Evolutionary conservation across 202 grass and related monocot species (phyloP), one percentile per base, ranked within the genome.

Genomic region (Zizania palustris): DNA sequence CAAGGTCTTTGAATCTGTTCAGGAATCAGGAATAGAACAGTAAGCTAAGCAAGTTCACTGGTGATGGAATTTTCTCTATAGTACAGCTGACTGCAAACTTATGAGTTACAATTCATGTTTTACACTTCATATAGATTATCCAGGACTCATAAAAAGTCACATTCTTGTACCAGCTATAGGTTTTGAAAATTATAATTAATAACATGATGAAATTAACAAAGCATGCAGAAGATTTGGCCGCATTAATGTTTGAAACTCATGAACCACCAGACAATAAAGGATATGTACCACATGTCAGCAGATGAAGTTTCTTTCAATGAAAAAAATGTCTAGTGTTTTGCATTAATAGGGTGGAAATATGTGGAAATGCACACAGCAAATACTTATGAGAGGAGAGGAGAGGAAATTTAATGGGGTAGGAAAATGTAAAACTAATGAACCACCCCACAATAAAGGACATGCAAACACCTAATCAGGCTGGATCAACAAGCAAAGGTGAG

Each of bases 1-100:
- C 80, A 94, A 88, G 42, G 91, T 98, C 62, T 98, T 98, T 0
- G 89, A 98, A 90, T 98, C 95, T 97, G 71, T 15, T 70, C 34
- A 68, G 54, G 13, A 45, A 63, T 70, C 34, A 68, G 54, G 37
- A 71, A 44, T 67, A 71, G 4, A 83, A 40, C 16, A 58, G 51
- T 63, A 40, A 18, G n/a, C 5, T 72, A 67, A 53, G 21, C 3
- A 79, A 79, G 7, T 55, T 60, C 11, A 14, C 3, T 43, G 65
- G 28, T 16, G 4, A 14, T 21, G 3, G 22, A 45, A 37, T 49
- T 74, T 39, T 55, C n/a, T 39, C 7, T 2, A 22, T 7, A 40
- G 18, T 43, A 11, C 51, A 51, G 14, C 28, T n/a, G 60, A 79
- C 56, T 73, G 39, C 58, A 11, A 64, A 36, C 19, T 41, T 72